phyloP scores from a whole-genome alignment of 305 asterid species.

The Withania somnifera region DNA sequence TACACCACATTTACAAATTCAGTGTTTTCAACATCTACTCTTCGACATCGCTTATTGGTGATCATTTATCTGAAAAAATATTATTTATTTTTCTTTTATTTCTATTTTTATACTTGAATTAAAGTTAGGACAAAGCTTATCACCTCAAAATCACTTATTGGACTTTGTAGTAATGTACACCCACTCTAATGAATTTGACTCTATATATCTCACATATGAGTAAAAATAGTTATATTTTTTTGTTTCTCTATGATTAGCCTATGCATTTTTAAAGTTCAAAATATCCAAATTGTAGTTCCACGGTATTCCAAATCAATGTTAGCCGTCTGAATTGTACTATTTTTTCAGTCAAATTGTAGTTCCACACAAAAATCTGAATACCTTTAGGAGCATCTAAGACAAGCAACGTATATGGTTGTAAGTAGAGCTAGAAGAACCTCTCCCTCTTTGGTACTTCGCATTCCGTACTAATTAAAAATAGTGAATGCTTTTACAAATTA shows the following conservation, averaged over 20 bases:
- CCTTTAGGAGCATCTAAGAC: no score
- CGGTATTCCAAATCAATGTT: no score
- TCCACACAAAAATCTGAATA: no score
- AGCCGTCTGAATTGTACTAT: no score
- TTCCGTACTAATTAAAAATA: no score
- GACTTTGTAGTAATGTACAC: neutral
- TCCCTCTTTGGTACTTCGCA: no score
- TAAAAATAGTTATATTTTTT: neutral
- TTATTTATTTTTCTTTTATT: no score
- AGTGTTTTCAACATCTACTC: neutral
- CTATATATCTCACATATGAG: neutral
- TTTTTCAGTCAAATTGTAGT: no score
- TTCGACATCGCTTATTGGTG: neutral
- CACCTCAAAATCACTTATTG: neutral
- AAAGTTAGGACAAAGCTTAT: neutral
- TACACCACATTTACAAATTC: neutral
- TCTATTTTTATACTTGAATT: neutral
- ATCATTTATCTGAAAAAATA: neutral
- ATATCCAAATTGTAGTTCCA: neutral
- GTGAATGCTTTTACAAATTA: no score
- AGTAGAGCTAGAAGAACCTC: no score
- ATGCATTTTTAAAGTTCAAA: neutral
- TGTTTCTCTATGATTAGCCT: neutral
- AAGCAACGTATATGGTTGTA: no score
- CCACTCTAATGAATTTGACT: neutral